These are phyloP conservation scores for Dictyophora rubrovolvata DNA, from an alignment of 768 basidiomycete species.

Conservation along the genomic window DNA sequence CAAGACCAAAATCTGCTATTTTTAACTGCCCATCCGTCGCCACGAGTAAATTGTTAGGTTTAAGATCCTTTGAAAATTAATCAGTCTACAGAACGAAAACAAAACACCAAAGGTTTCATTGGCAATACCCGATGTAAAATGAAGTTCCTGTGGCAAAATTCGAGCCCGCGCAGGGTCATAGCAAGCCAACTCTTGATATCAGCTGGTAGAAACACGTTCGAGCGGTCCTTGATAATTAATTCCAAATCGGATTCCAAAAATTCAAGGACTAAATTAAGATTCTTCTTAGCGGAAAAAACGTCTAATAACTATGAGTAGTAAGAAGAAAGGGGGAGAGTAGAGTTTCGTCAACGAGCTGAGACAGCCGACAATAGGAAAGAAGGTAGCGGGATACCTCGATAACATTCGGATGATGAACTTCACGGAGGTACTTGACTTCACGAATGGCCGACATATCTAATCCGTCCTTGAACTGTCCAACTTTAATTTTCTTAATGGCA, in stretches of 20 bases:
- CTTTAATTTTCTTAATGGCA: conserved; percentile 97
- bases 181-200: conserved; percentile 99
- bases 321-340: no score
- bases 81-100: not conserved
- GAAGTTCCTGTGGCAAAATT: conserved; percentile 94
- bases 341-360: not conserved
- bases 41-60: conserved; percentile 97
- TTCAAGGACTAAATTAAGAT: conserved; percentile 94
- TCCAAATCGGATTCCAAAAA: conserved; percentile 95
- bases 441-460: conserved; percentile 98
- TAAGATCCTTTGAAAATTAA: conserved; percentile 65
- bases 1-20: conserved; percentile 97
- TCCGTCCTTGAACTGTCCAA: conserved; percentile 94
- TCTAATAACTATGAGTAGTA: conserved; percentile 75
- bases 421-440: conserved; percentile 94
- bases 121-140: conserved; percentile 76
- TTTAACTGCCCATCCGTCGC: conserved; percentile 86
- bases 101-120: not conserved
- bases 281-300: conserved; percentile 93
- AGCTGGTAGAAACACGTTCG: conserved; percentile 84
- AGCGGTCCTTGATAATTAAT: conserved; percentile 89
- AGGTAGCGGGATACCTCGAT: conserved; percentile 56
- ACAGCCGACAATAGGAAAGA: not conserved
- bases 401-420: conserved; percentile 88
- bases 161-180: conserved; percentile 95